Evolutionary conservation across 352 stramenopile species (phyloP), one percentile per base, ranked within the genome.

Genomic region (Aphanomyces astaci): DNA sequence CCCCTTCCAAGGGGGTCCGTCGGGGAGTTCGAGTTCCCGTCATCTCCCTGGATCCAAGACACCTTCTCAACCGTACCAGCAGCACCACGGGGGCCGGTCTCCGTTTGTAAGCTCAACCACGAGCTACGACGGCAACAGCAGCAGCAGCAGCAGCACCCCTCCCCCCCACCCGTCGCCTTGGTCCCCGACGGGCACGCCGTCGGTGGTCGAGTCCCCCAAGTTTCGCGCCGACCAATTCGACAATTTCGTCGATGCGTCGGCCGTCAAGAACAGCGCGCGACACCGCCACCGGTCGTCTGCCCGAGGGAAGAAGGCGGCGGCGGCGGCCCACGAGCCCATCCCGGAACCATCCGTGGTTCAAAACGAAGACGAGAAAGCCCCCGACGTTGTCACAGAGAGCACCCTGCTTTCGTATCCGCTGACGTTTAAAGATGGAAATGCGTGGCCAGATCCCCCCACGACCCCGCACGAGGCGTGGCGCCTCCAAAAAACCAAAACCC

Each of bases 371-470:
- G 15, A 24, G 54, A n/a, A n/a, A n/a, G n/a, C n/a, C n/a, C n/a
- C n/a, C n/a, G n/a, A n/a, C n/a, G 7, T 49, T 33, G 40, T 90
- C 45, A 70, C 67, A 28, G 70, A 76, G 9, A 89, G 86, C 73
- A 78, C 81, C 24, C 53, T 63, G n/a, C 87, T 79, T 64, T 62
- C 76, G 39, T 94, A 94, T 71, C 71, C 76, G 63, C 78, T 94
- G 36, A 76, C 76, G 54, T 94, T 87, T 69, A 65, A 69, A 7
- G 90, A 87, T 68, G 82, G 84, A 43, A 88, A 88, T 69, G 64
- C 77, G 31, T 94, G 86, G 86, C 84, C 84, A 0, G 83, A 94
- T 67, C 77, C 82, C 2, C 84, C 86, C 1, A 72, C 81, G 48
- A 85, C 84, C 11, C 5, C 46, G 17, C 78, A 73, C 24, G 84